phyloP scores from a whole-genome alignment of 1,284 basidiomycete species.

The Testicularia cyperi region DNA sequence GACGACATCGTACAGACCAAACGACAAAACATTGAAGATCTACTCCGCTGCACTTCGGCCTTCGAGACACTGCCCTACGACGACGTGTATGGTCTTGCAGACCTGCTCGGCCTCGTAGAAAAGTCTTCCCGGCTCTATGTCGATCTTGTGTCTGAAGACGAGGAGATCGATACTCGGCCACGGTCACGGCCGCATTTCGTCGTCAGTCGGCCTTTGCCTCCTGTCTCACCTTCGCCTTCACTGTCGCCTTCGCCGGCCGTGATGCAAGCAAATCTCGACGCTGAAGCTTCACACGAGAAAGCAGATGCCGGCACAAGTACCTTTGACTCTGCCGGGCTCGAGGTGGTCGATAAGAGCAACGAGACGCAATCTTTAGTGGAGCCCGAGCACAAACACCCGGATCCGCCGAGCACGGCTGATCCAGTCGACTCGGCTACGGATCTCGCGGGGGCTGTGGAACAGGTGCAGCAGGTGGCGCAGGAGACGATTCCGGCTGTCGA shows the following conservation, averaged over 20 bases:
- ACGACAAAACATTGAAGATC: slow-evolving; percentile 31
- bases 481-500: no score
- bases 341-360: no score
- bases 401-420: no score
- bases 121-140: slow-evolving; percentile 16
- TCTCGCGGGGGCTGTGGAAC: no score
- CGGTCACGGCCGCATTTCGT: neutral
- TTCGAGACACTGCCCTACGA: slow-evolving; percentile 35
- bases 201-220: neutral
- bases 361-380: no score
- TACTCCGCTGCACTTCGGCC: slow-evolving; percentile 18
- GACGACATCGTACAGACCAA: slow-evolving; percentile 17
- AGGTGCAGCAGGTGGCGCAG: no score
- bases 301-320: no score
- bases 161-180: neutral
- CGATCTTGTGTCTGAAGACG: slow-evolving; percentile 18
- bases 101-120: slow-evolving; percentile 15
- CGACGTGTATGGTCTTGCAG: slow-evolving; percentile 30
- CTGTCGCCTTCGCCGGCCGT: neutral
- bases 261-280: no score
- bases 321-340: no score
- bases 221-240: neutral
- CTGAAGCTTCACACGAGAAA: no score
- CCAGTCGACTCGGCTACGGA: no score
- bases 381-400: no score